Evolutionary conservation across 192 early-diverging fungal genomes (phyloP).

Genomic region (Endogone sp.): DNA sequence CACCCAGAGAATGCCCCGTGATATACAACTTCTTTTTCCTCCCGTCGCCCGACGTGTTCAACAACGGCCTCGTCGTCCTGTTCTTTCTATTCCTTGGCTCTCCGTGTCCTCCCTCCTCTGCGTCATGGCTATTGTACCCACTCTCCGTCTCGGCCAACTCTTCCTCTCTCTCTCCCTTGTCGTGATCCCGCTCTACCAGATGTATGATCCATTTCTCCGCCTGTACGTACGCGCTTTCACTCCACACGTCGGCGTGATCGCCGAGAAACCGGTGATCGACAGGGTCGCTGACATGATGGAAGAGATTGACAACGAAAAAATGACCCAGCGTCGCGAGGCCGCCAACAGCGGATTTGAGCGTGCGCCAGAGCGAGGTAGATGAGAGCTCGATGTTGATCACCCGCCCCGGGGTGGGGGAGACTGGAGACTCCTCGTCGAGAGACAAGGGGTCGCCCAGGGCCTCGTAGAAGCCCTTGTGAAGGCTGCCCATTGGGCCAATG

Average conservation of each 20-base stretch:
- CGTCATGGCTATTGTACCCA: not conserved
- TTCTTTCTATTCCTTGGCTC: not conserved
- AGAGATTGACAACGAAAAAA: slow-evolving; percentile 35
- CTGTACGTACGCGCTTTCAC: slow-evolving; percentile 38
- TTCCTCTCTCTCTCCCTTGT: not conserved
- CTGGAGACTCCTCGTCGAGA: slow-evolving; percentile 13
- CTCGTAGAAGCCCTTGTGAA: slow-evolving; percentile 50
- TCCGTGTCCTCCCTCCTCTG: not conserved
- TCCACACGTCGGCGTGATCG: slow-evolving; percentile 22
- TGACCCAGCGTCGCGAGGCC: slow-evolving; percentile 30
- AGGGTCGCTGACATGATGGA: slow-evolving; percentile 43
- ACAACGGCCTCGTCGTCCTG: too few species aligned
- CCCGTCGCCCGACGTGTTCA: too few species aligned
- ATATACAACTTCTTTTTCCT: slow-evolving; percentile 43
- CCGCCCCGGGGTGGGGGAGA: not conserved
- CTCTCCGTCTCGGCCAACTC: too few species aligned
- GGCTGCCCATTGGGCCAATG: slow-evolving; percentile 34
- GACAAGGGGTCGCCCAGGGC: slow-evolving; percentile 35
- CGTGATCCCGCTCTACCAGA: slow-evolving; percentile 11
- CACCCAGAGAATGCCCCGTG: slow-evolving; percentile 51
- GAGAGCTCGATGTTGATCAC: slow-evolving; percentile 39
- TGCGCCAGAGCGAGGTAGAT: slow-evolving; percentile 40
- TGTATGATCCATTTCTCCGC: slow-evolving; percentile 29
- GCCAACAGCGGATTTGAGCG: slow-evolving; percentile 33
- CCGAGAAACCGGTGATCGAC: slow-evolving; percentile 48